These are phyloP conservation scores for Pseudocercospora pini-densiflorae DNA, from an alignment of 2,329 filamentous ascomycete species.

Conservation along the genomic window DNA sequence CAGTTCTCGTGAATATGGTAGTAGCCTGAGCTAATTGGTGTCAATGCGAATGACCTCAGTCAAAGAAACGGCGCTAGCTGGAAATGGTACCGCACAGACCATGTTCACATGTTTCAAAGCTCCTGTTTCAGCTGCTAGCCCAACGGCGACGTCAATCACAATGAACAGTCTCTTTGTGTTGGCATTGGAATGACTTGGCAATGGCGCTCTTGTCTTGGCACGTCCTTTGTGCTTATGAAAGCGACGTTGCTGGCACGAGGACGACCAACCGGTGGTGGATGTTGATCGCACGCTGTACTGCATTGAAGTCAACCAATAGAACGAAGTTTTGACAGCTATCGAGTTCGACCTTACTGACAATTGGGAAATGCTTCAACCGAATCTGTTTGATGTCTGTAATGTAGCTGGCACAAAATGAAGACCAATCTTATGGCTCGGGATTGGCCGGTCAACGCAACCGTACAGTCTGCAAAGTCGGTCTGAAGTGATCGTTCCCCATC, in stretches of 20 bases:
- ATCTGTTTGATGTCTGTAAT: too few relatives aligned
- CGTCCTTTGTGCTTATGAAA: neutral
- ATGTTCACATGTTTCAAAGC: neutral
- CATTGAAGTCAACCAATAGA: too few relatives aligned
- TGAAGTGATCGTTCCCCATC: too few relatives aligned
- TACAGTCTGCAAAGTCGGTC: too few relatives aligned
- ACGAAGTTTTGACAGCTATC: too few relatives aligned
- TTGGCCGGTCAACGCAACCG: too few relatives aligned
- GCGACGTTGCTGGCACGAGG: neutral
- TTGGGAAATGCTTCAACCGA: too few relatives aligned
- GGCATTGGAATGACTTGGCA: neutral
- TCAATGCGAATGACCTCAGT: neutral
- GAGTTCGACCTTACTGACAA: too few relatives aligned
- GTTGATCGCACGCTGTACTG: too few relatives aligned
- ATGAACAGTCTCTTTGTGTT: neutral
- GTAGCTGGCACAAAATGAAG: too few relatives aligned
- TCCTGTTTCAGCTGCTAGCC: neutral
- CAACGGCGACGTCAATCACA: neutral
- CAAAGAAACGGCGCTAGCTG: neutral
- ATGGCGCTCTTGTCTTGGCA: neutral
- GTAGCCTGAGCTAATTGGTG: neutral
- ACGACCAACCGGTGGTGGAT: neutral
- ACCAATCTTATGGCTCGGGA: too few relatives aligned
- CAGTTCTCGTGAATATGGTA: too few relatives aligned
- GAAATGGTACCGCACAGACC: neutral